Evolutionary conservation across 2,329 filamentous ascomycete species (phyloP).

Genomic region (Pyrenophora graminea): DNA sequence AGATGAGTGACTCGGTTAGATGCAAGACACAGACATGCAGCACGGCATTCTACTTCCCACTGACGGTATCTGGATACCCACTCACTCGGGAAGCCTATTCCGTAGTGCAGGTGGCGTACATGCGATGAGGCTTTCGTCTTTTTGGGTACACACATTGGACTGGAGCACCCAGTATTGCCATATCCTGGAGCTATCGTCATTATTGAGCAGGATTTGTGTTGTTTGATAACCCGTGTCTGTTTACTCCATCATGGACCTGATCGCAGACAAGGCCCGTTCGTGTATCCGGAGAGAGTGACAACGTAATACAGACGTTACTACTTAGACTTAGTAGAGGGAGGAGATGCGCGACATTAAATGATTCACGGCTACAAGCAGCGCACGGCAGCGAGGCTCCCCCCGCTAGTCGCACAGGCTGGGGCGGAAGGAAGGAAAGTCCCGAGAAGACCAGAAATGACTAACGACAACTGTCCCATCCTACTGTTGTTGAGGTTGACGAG

Average conservation of each 20-base stretch:
- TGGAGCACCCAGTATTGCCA: background rate
- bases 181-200: background rate
- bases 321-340: constrained; percentile 7
- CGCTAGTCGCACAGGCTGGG: constrained; percentile 22
- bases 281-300: constrained; percentile 6
- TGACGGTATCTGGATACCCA: constrained; percentile 2
- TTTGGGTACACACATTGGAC: background rate
- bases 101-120: constrained; percentile 4
- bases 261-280: background rate
- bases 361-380: constrained; percentile 12
- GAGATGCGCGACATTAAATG: constrained; percentile 11
- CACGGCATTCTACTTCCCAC: constrained; percentile 25
- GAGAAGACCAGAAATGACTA: constrained; percentile 5
- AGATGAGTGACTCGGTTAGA: constrained; percentile 12
- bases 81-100: background rate
- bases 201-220: background rate
- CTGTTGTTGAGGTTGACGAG: constrained; percentile 10
- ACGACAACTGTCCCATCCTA: constrained; percentile 14
- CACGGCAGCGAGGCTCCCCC: constrained; percentile 19
- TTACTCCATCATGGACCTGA: background rate
- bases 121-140: background rate
- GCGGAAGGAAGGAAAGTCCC: constrained; percentile 3
- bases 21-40: constrained; percentile 24
- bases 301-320: constrained; percentile 10
- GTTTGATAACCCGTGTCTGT: background rate